Percentiles rank a stretch among this genome's conserved stretches.
Evolutionary conservation across 441 rosid genomes (phyloP).

Genomic region (Pelargonium citronellum): DNA sequence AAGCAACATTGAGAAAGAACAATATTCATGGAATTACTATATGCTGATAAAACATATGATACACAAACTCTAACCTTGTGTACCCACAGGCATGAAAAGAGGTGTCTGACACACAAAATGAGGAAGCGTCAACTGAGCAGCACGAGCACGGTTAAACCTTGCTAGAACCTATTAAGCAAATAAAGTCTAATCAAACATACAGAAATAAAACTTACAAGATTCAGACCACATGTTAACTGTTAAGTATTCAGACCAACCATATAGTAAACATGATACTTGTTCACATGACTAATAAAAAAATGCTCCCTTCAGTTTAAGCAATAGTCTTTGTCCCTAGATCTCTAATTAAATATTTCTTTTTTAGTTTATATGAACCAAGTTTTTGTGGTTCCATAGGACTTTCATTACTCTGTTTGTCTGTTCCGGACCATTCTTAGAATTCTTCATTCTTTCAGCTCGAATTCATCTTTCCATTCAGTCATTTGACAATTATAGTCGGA

Average conservation of each 20-base stretch:
- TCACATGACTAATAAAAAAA: neutral
- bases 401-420: neutral
- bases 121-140: slow-evolving; percentile 63
- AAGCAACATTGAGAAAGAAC: neutral
- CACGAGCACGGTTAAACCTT: slow-evolving; percentile 76
- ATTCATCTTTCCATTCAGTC: neutral
- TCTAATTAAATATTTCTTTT: neutral
- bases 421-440: neutral
- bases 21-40: neutral
- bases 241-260: neutral
- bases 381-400: neutral
- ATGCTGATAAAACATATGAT: neutral
- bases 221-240: neutral
- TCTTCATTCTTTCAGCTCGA: neutral
- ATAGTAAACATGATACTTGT: neutral
- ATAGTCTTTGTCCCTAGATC: no score
- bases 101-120: slow-evolving; percentile 48
- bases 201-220: neutral
- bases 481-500: neutral
- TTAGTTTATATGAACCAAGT: neutral
- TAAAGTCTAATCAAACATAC: neutral
- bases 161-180: slow-evolving; percentile 46
- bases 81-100: slow-evolving; percentile 79
- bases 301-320: neutral
- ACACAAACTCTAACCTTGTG: neutral